These are phyloP conservation scores for Diospyros lotus DNA, from an alignment of 148 eudicot species.

Conservation along the genomic window DNA sequence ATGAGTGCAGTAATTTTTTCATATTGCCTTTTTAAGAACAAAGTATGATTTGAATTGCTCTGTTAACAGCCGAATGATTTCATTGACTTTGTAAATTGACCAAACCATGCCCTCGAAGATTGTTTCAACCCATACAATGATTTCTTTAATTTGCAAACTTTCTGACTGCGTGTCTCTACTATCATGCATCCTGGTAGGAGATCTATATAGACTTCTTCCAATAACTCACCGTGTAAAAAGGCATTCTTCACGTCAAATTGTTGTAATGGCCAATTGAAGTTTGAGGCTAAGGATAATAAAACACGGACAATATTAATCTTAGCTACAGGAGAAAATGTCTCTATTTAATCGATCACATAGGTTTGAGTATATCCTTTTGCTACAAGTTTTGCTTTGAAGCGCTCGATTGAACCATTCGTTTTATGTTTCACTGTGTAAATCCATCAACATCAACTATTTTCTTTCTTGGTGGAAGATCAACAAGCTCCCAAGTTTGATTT, in stretches of 20 bases:
- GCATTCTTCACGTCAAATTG: no score
- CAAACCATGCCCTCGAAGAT: slow-evolving; percentile 6
- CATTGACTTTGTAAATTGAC: slow-evolving; percentile 1
- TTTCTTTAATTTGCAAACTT: not conserved
- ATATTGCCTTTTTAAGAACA: not conserved
- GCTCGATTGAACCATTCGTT: no score
- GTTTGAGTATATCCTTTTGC: not conserved
- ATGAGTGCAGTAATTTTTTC: not conserved
- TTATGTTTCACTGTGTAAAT: no score
- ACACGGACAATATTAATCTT: not conserved
- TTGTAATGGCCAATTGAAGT: not conserved
- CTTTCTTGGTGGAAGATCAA: no score
- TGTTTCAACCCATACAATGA: not conserved
- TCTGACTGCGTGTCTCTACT: not conserved
- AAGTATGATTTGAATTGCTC: slow-evolving; percentile 3
- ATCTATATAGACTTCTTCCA: slow-evolving; percentile 4
- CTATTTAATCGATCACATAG: no score
- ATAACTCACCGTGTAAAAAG: not conserved
- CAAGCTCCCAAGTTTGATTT: no score
- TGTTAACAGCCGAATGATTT: not conserved
- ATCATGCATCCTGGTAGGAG: not conserved
- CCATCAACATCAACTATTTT: no score
- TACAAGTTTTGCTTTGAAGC: no score
- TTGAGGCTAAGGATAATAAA: not conserved
- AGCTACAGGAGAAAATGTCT: not conserved